Percentiles rank a stretch among this genome's conserved stretches.
phyloP scores from a whole-genome alignment of 768 basidiomycete species.

The Nidularia sp. region DNA sequence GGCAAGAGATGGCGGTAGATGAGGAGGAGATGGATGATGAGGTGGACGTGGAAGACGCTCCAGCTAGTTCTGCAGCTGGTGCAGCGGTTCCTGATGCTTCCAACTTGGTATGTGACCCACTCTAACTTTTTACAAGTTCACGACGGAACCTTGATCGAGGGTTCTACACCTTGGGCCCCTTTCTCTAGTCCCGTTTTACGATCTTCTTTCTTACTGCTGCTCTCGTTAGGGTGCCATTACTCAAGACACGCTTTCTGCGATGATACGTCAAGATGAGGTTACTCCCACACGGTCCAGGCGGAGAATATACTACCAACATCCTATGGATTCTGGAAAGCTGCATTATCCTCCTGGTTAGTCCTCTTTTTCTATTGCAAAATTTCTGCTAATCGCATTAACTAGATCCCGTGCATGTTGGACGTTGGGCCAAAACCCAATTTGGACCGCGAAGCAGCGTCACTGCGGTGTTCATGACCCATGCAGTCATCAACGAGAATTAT shows the following conservation, averaged over 20 bases:
- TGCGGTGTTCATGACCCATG: slow-evolving; percentile 70
- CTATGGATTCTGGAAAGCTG: slow-evolving; percentile 43
- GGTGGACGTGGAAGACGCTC: slow-evolving; percentile 1
- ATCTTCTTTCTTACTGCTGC: too few relatives aligned
- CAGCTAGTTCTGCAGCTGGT: too few relatives aligned
- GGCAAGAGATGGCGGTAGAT: slow-evolving; percentile 6
- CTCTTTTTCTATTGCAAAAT: neutral
- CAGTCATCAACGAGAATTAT: slow-evolving; percentile 63
- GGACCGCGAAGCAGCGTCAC: slow-evolving; percentile 53
- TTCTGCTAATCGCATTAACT: slow-evolving; percentile 1
- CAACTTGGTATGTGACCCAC: too few relatives aligned
- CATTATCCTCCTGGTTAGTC: slow-evolving; percentile 56
- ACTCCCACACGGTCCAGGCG: slow-evolving; percentile 54
- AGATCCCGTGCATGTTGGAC: slow-evolving; percentile 58
- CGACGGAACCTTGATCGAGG: too few relatives aligned
- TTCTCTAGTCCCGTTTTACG: too few relatives aligned
- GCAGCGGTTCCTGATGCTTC: too few relatives aligned
- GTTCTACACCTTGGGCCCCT: too few relatives aligned
- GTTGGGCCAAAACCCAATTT: slow-evolving; percentile 56
- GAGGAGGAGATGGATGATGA: slow-evolving; percentile 6
- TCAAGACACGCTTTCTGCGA: slow-evolving; percentile 66
- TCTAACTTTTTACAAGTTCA: too few relatives aligned
- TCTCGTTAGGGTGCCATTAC: slow-evolving; percentile 56
- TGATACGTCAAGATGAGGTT: slow-evolving; percentile 74
- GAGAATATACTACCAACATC: slow-evolving; percentile 45